Conservation (phyloP, 768 basidiomycete species). For the Naganishia onofrii region DNA sequence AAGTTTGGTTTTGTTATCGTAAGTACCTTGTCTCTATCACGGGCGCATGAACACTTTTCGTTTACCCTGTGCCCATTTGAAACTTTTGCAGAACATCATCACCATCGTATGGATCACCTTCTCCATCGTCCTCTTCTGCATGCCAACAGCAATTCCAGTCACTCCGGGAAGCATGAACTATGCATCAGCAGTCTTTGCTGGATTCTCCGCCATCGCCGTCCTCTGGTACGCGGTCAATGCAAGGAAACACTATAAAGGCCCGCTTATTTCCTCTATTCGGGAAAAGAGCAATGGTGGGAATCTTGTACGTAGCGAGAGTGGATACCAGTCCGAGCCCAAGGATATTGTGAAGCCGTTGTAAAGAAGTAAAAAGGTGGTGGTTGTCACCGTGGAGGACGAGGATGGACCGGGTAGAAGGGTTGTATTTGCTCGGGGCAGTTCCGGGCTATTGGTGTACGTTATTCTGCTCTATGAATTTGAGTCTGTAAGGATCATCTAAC, state of each 20-base stretch:
- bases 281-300: neutral
- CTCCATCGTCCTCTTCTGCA: constrained; percentile 66
- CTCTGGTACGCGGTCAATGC: constrained; percentile 67
- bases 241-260: constrained; percentile 28
- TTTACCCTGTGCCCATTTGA: constrained; percentile 37
- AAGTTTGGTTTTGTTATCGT: constrained; percentile 42
- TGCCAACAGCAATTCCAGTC: constrained; percentile 55
- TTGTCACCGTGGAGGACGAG: neutral
- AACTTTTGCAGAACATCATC: constrained; percentile 57
- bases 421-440: neutral
- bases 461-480: neutral
- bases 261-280: constrained; percentile 18
- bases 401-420: neutral
- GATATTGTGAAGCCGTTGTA: constrained; percentile 8
- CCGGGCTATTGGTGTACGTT: neutral
- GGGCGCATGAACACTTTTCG: too few species aligned
- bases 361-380: neutral
- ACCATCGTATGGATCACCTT: constrained; percentile 64
- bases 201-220: constrained; percentile 61
- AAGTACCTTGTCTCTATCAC: constrained; percentile 23
- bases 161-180: constrained; percentile 55
- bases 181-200: constrained; percentile 66
- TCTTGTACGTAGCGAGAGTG: constrained; percentile 2
- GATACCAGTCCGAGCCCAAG: constrained; percentile 12
- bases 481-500: neutral